Evolutionary conservation across 345 rosid genomes (phyloP), one percentile per base, ranked within the genome.

Genomic region (Moricandia moricandioides): DNA sequence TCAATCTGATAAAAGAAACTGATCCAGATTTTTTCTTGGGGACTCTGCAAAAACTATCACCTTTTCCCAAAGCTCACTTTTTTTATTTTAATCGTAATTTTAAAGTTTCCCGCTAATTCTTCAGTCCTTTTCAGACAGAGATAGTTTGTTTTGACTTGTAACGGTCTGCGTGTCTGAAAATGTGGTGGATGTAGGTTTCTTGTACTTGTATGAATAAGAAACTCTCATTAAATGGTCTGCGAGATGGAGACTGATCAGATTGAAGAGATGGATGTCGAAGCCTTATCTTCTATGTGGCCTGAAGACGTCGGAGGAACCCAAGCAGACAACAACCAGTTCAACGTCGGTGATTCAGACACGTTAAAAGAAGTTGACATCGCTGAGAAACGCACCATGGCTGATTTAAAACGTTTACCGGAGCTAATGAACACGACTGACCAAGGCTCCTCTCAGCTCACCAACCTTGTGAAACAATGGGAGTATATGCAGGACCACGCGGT

Each of bases 241-340:
- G 83, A 86, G 45, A 86, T 85, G 90, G 95, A 86, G 84, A 73
- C 79, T 34, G 85, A 88, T 78, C 88, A 81, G 29, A 73, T 80
- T 8, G 96, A 94, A 17, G 96, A 91, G 56, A 91, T 90, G 91
- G 97, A 94, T 8, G 75, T 86, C 7, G 97, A 94, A 86, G 87
- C 72, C 70, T 87, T 91, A 27, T 79, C 87, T 72, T 94, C 98
- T 1, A 90, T 91, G 97, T 94, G 98, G 98, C 98, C 99, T 1
- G 99, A 92, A 62, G 92, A 89, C 62, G 87, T 92, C 4, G 91
- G 80, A 26, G 91, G 78, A 27, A 64, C 77, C 8, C 88, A 90
- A 73, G 82, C 81, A 13, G 91, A 89, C 60, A 91, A 92, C 81
- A 89, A 92, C 81, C 99, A 90, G 16, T 95, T 89, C 85, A 93